Percentiles rank a stretch among this genome's conserved stretches.
These are phyloP conservation scores for Hydnomerulius pinastri DNA, from an alignment of 768 basidiomycete species.

Conservation along the genomic window DNA sequence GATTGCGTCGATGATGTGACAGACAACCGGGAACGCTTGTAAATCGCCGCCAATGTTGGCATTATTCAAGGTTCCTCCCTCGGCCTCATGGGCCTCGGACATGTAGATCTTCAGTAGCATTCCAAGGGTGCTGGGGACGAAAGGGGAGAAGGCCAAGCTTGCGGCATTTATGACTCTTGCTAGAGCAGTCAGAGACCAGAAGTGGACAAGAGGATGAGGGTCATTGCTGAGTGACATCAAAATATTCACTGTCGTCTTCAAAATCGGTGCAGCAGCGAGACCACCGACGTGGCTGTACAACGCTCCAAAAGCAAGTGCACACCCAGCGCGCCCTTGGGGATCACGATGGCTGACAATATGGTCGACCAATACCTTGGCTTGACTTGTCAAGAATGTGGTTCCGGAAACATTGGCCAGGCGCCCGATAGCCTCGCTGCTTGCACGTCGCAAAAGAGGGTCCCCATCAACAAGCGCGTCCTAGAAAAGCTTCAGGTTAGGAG, in stretches of 20 bases:
- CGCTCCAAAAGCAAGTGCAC: slow-evolving; percentile 88
- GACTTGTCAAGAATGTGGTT: slow-evolving; percentile 78
- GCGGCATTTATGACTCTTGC: slow-evolving; percentile 89
- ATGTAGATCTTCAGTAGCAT: slow-evolving; percentile 90
- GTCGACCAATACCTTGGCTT: slow-evolving; percentile 89
- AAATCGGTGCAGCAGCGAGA: slow-evolving; percentile 88
- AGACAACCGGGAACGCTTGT: slow-evolving; percentile 89
- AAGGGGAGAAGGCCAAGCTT: slow-evolving; percentile 88
- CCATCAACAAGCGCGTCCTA: slow-evolving; percentile 83
- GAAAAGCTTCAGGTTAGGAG: slow-evolving; percentile 7
- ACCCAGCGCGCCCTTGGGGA: slow-evolving; percentile 90
- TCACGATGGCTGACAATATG: slow-evolving; percentile 94
- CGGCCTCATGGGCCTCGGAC: slow-evolving; percentile 88
- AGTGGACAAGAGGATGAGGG: slow-evolving; percentile 95
- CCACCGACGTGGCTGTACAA: slow-evolving; percentile 93
- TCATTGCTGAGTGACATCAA: slow-evolving; percentile 94
- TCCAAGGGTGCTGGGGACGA: slow-evolving; percentile 84
- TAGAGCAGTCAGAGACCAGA: slow-evolving; percentile 86
- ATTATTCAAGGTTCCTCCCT: slow-evolving; percentile 82
- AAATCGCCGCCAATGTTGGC: slow-evolving; percentile 89
- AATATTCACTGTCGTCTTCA: slow-evolving; percentile 95
- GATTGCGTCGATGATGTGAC: slow-evolving; percentile 89
- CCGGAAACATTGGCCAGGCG: slow-evolving; percentile 82
- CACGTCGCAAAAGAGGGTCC: slow-evolving; percentile 72
- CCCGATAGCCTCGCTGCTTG: slow-evolving; percentile 87